Evolutionary conservation across 352 stramenopile genomes (phyloP).

Genomic region (Pythium myriotylum): DNA sequence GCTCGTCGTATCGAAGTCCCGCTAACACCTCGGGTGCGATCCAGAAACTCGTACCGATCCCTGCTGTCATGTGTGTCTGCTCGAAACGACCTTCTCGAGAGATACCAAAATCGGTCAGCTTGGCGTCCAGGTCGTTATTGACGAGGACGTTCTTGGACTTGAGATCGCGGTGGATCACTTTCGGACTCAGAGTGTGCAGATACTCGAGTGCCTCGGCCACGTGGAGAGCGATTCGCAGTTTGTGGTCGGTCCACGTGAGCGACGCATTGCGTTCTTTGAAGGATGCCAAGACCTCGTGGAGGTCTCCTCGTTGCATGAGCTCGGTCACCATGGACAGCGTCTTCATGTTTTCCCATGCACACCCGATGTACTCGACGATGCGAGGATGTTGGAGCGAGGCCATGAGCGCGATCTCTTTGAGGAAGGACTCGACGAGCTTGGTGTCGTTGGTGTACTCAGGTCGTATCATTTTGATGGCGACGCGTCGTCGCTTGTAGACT

Average conservation of each 20-base stretch:
- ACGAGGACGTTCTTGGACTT: constrained; percentile 37
- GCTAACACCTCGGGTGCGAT: constrained; percentile 25
- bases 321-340: constrained; percentile 65
- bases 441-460: constrained; percentile 31
- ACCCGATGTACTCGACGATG: constrained; percentile 70
- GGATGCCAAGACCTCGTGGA: constrained; percentile 53
- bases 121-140: constrained; percentile 10
- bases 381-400: constrained; percentile 55
- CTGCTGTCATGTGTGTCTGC: constrained; percentile 15
- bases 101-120: constrained; percentile 33
- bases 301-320: constrained; percentile 69
- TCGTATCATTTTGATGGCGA: constrained; percentile 65
- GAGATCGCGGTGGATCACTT: constrained; percentile 36
- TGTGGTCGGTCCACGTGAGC: constrained; percentile 51
- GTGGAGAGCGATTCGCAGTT: constrained; percentile 54
- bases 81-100: constrained; percentile 13
- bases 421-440: constrained; percentile 48
- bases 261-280: constrained; percentile 38
- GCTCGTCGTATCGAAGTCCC: constrained; percentile 14
- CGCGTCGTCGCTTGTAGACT: constrained; percentile 50
- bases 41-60: constrained; percentile 24
- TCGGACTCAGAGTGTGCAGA: constrained; percentile 59
- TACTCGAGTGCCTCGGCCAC: constrained; percentile 58
- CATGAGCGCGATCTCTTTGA: constrained; percentile 70
- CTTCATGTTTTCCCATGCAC: constrained; percentile 57